These are phyloP conservation scores for Penicillium manginii DNA, from an alignment of 495 filamentous ascomycete species.

Conservation along the genomic window DNA sequence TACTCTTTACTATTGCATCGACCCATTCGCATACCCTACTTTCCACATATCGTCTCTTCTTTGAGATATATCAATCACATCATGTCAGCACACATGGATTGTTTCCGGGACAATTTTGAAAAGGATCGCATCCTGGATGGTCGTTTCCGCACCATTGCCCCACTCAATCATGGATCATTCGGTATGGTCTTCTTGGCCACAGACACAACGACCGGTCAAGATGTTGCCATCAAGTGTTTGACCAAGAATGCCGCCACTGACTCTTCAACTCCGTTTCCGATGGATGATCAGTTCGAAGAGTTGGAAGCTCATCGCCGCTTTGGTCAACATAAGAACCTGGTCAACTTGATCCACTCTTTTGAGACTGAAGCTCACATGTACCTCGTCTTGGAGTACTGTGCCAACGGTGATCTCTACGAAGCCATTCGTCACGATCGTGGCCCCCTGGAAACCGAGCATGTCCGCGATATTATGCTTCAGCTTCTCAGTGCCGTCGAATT, in stretches of 20 bases:
- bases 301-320: conserved; percentile 78
- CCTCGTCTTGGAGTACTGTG: conserved; percentile 92
- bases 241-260: conserved; percentile 70
- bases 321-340: conserved; percentile 83
- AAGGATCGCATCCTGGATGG: conserved; percentile 76
- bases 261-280: conserved; percentile 56
- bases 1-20: conserved; percentile 26
- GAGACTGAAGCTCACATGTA: conserved; percentile 89
- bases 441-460: conserved; percentile 92
- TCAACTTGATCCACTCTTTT: conserved; percentile 89
- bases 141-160: conserved; percentile 87
- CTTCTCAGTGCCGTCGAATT: conserved; percentile 87
- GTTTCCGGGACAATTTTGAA: conserved; percentile 73
- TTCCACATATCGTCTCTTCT: conserved; percentile 4
- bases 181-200: conserved; percentile 95
- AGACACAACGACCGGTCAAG: conserved; percentile 71
- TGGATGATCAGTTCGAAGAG: conserved; percentile 89
- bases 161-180: conserved; percentile 97
- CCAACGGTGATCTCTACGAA: conserved; percentile 97
- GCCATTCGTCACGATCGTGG: conserved; percentile 87
- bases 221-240: conserved; percentile 93
- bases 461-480: conserved; percentile 95
- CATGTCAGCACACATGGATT: conserved; percentile 71
- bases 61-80: conserved; percentile 18
- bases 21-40: conserved; percentile 24